Evolutionary conservation across 106 monocot species (phyloP).

Genomic region (Dioscorea dumetorum): DNA sequence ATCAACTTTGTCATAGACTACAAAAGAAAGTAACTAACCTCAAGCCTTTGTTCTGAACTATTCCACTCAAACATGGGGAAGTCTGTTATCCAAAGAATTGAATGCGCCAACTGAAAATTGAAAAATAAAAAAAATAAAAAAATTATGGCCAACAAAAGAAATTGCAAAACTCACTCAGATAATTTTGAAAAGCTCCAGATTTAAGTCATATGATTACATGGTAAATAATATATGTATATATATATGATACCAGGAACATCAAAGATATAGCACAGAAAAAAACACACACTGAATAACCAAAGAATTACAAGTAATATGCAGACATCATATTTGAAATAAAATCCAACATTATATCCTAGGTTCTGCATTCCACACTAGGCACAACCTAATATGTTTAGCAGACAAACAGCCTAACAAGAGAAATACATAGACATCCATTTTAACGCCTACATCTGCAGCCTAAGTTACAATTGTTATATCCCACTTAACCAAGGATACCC

Average conservation of each 20-base stretch:
- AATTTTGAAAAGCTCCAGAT: background rate
- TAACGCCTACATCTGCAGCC: too few relatives aligned
- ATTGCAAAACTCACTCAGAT: background rate
- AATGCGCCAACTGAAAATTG: slow-evolving; percentile 54
- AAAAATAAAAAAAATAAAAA: slow-evolving; percentile 10
- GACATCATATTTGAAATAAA: too few relatives aligned
- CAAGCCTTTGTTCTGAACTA: slow-evolving; percentile 71
- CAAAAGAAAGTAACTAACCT: slow-evolving; percentile 30
- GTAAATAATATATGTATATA: background rate
- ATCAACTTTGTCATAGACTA: too few relatives aligned
- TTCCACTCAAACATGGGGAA: slow-evolving; percentile 99
- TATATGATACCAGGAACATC: background rate
- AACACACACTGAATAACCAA: too few relatives aligned
- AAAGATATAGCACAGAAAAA: background rate
- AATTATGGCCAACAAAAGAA: background rate
- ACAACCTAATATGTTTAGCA: too few relatives aligned
- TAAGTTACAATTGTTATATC: too few relatives aligned
- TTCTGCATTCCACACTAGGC: too few relatives aligned
- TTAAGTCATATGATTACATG: background rate
- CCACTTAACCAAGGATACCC: too few relatives aligned
- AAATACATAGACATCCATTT: too few relatives aligned
- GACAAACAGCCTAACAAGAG: too few relatives aligned
- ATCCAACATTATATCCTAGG: too few relatives aligned
- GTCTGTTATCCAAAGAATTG: slow-evolving; percentile 92
- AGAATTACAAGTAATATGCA: too few relatives aligned